phyloP scores from a whole-genome alignment of 2,329 filamentous ascomycete genomes.

The Exophiala oligosperma region DNA sequence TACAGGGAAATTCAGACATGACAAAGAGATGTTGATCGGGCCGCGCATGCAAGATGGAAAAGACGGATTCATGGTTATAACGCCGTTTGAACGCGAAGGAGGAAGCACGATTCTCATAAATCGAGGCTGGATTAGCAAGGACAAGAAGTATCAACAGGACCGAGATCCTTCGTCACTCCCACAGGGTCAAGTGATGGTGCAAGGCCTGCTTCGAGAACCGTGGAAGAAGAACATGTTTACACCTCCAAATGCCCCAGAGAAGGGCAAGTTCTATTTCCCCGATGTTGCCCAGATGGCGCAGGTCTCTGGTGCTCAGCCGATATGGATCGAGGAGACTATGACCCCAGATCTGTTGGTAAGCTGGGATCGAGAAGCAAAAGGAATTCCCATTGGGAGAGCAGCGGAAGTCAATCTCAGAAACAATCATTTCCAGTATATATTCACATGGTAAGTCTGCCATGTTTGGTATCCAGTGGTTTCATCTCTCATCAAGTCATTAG shows the following conservation, averaged over 20 bases:
- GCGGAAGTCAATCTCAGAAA: constrained; percentile 92
- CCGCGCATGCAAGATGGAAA: constrained; percentile 86
- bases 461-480: constrained; percentile 3
- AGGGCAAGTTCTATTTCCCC: constrained; percentile 89
- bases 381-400: constrained; percentile 83
- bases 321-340: constrained; percentile 97
- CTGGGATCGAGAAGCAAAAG: constrained; percentile 73
- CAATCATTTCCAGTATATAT: constrained; percentile 97
- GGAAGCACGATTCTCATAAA: constrained; percentile 79
- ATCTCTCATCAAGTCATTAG: constrained; percentile 49
- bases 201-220: constrained; percentile 82
- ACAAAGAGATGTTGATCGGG: constrained; percentile 94
- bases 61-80: constrained; percentile 88
- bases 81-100: constrained; percentile 73
- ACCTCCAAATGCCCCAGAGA: constrained; percentile 80
- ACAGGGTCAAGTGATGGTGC: constrained; percentile 69
- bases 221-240: constrained; percentile 99
- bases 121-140: constrained; percentile 87
- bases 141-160: constrained; percentile 63
- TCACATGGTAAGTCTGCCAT: constrained; percentile 76
- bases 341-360: constrained; percentile 75
- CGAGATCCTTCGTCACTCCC: constrained; percentile 65
- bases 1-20: constrained; percentile 73
- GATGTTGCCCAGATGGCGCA: constrained; percentile 90
- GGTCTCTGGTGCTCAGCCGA: constrained; percentile 76